Evolutionary conservation across 2,329 filamentous ascomycete species (phyloP), one percentile per base, ranked within the genome.

Genomic region (Neurospora sp.): DNA sequence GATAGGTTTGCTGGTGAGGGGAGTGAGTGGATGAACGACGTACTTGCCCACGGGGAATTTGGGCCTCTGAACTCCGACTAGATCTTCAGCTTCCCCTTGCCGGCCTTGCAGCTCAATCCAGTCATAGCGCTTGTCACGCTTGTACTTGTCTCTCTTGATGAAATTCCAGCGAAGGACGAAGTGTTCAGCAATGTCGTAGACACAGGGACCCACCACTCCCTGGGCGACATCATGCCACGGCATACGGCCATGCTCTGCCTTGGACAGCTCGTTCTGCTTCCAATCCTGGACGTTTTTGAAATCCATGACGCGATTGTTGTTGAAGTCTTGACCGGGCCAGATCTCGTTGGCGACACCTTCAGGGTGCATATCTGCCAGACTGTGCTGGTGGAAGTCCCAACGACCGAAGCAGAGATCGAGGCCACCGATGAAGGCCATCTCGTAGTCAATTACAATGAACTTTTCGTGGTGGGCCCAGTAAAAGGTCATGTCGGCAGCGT

Each of bases 381-480:
- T 86, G 80, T 98, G 96, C 76, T 97, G 92, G 73, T 91, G 88
- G 69, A 87, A 87, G 77, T 99, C 96, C 94, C 94, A 98, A 68
- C 96, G 89, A 9, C 96, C 96, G 78, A 97, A 99, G 80, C 96
- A 99, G 39, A 98, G 83, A 80, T 99, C 96, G 6, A 99, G 84
- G 0, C 96, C 96, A 68, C 96, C 96, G 71, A 98, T 95, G 77
- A 98, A 98, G 15, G 93, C 96, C 75, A 95, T 81, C 17, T 90
- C 87, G 77, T 97, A 97, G 81, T 98, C 96, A 68, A 98, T 91
- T 19, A 99, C 92, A 69, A 98, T 91, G 77, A 97, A 96, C 78
- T 99, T 99, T 77, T 99, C 96, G 78, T 99, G 96, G 78, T 99
- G 96, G 0, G 96, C 96, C 89, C 95, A 98, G 82, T 97, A 97